These are phyloP conservation scores for Teunomyces cretensis DNA, from an alignment of 805 yeast species.

Conservation along the genomic window DNA sequence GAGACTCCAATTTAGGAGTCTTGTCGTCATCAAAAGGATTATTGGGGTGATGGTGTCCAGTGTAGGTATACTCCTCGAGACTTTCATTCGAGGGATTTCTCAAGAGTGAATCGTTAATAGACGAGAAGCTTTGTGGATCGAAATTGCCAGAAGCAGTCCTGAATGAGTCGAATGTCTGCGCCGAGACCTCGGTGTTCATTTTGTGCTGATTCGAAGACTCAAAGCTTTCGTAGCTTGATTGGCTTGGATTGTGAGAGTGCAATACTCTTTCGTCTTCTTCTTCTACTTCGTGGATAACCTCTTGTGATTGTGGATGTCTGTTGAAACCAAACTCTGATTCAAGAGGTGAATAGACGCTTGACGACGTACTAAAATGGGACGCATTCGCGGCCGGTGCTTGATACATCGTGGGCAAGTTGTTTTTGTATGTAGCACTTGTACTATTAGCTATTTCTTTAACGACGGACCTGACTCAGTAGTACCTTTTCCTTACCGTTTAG, in stretches of 20 bases:
- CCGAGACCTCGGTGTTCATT: constrained; percentile 14
- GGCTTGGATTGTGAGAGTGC: background rate
- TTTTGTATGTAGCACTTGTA: background rate
- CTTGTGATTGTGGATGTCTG: constrained; percentile 2
- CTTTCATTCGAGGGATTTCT: constrained; percentile 13
- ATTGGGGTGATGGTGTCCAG: background rate
- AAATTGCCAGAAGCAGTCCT: constrained; percentile 20
- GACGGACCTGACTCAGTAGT: background rate
- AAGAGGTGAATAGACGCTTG: constrained; percentile 35
- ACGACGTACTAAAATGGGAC: constrained; percentile 31
- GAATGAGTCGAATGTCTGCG: constrained; percentile 26
- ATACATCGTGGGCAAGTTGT: constrained; percentile 3
- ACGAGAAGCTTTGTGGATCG: constrained; percentile 28
- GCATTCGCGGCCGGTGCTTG: constrained; percentile 7
- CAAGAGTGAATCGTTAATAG: constrained; percentile 33
- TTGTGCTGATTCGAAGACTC: background rate
- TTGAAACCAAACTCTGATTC: constrained; percentile 19
- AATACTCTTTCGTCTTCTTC: constrained; percentile 16
- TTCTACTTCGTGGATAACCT: constrained; percentile 13
- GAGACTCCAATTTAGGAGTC: constrained; percentile 29
- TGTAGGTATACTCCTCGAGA: constrained; percentile 5
- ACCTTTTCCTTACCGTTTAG: background rate
- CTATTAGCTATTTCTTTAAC: background rate
- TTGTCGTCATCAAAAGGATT: constrained; percentile 21
- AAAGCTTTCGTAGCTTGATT: background rate